These are phyloP conservation scores for Balamuthia mandrillaris DNA, from an alignment of 208 protist species.

Conservation along the genomic window DNA sequence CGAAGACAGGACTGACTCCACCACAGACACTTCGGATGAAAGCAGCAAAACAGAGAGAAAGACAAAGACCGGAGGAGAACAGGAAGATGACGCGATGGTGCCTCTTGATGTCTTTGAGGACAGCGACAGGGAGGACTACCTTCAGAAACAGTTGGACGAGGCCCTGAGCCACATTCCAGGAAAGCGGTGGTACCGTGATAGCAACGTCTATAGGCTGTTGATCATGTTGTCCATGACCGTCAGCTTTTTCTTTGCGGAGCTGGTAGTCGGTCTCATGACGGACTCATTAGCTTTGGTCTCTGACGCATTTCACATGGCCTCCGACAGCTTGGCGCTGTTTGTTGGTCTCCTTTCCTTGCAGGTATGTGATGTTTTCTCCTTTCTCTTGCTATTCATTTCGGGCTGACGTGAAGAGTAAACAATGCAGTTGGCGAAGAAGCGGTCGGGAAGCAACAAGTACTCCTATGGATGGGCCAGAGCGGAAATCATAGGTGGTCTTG, in stretches of 20 bases:
- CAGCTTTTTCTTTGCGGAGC: background rate
- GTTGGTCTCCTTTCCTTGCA: background rate
- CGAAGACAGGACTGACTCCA: background rate
- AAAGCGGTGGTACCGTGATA: background rate
- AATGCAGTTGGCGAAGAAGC: background rate
- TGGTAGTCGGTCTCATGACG: background rate
- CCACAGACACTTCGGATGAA: background rate
- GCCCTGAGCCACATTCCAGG: background rate
- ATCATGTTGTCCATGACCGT: background rate
- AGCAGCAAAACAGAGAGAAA: no score
- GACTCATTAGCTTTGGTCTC: background rate
- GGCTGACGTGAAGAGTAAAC: background rate
- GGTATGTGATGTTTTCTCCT: background rate
- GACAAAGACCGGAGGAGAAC: no score
- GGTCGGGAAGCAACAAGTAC: background rate
- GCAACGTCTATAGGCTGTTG: background rate
- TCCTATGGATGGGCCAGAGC: background rate
- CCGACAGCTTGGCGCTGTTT: background rate
- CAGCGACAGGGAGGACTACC: no score
- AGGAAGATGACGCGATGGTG: no score
- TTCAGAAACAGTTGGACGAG: background rate
- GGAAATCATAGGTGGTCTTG: conserved; percentile 37
- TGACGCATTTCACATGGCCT: conserved; percentile 15
- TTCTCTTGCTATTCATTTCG: background rate
- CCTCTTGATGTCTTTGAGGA: no score